Percentiles rank a stretch among this genome's conserved stretches.
Conservation (phyloP, 2,329 filamentous ascomycete genomes). For the Sordariomycetes sp. region DNA sequence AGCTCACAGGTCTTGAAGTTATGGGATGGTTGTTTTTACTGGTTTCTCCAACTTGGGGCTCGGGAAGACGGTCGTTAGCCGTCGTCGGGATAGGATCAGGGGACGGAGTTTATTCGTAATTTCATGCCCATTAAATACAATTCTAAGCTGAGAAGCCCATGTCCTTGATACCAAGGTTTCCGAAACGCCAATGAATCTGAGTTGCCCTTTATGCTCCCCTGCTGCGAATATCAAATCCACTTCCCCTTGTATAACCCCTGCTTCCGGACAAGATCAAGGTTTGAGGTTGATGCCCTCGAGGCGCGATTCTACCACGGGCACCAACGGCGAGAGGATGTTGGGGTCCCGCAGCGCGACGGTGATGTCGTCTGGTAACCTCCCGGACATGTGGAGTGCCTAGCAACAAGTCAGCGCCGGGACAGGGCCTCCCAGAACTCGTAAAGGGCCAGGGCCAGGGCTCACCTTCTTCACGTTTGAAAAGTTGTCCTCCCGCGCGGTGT, state of each 20-base stretch:
- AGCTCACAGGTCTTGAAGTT: neutral
- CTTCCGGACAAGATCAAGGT: neutral
- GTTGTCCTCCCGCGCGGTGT: conserved; percentile 73
- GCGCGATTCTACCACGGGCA: conserved; percentile 60
- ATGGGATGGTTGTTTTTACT: neutral
- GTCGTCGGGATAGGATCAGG: neutral
- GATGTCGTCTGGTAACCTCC: conserved; percentile 56
- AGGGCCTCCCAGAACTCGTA: neutral
- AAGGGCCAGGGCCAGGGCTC: conserved; percentile 18
- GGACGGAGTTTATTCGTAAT: neutral
- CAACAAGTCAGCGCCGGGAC: neutral
- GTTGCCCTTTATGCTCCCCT: neutral
- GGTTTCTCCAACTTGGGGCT: neutral
- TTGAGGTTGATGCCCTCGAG: conserved; percentile 35
- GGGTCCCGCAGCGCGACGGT: conserved; percentile 70
- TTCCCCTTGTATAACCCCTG: neutral
- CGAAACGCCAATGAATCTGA: neutral
- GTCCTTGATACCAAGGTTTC: neutral
- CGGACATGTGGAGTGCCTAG: conserved; percentile 37
- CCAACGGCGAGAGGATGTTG: conserved; percentile 58
- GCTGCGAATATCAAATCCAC: neutral
- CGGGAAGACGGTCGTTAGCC: neutral
- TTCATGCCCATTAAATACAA: neutral
- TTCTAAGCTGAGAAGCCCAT: neutral
- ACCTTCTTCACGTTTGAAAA: conserved; percentile 70